Percentiles rank a stretch among this genome's conserved stretches.
Conservation (phyloP, 805 yeast species). For the fission yeast (Schizosaccharomyces pombe) region DNA sequence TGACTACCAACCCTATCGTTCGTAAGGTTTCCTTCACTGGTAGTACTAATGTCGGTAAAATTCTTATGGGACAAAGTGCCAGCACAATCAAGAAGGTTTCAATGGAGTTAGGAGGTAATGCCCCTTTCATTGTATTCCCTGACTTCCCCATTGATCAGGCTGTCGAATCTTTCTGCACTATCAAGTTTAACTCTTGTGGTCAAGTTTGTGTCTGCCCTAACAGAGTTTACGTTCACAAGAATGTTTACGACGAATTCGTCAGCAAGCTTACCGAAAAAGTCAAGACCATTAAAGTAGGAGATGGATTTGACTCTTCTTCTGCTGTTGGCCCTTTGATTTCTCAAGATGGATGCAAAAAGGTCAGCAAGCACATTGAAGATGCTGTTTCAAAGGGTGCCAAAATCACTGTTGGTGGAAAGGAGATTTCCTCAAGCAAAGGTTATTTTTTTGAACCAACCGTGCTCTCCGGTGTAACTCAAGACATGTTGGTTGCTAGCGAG, state of each 20-base stretch:
- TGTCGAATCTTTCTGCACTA: conserved; percentile 27
- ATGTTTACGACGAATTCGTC: conserved; percentile 27
- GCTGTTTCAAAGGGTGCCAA: conserved; percentile 34
- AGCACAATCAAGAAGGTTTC: conserved; percentile 36
- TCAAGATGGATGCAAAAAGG: conserved; percentile 27
- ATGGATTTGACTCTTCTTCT: conserved; percentile 27
- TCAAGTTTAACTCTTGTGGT: conserved; percentile 38
- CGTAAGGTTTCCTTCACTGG: conserved; percentile 43
- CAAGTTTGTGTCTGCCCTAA: conserved; percentile 51
- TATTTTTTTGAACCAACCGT: conserved; percentile 32
- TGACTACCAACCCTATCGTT: conserved; percentile 26
- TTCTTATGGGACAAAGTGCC: conserved; percentile 33
- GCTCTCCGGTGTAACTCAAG: conserved; percentile 26
- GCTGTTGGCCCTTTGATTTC: conserved; percentile 39
- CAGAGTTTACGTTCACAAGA: conserved; percentile 31
- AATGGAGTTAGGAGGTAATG: conserved; percentile 45
- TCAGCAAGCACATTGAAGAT: conserved; percentile 29
- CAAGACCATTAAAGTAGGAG: conserved; percentile 27
- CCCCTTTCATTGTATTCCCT: conserved; percentile 37
- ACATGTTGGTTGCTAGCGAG: conserved; percentile 28
- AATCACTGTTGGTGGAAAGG: conserved; percentile 31
- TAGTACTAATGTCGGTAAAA: conserved; percentile 37
- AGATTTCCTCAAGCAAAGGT: conserved; percentile 17
- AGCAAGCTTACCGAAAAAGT: conserved; percentile 24
- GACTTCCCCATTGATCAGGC: conserved; percentile 37